Evolutionary conservation across 306 rosid species (phyloP).

Genomic region (Inga laurina): DNA sequence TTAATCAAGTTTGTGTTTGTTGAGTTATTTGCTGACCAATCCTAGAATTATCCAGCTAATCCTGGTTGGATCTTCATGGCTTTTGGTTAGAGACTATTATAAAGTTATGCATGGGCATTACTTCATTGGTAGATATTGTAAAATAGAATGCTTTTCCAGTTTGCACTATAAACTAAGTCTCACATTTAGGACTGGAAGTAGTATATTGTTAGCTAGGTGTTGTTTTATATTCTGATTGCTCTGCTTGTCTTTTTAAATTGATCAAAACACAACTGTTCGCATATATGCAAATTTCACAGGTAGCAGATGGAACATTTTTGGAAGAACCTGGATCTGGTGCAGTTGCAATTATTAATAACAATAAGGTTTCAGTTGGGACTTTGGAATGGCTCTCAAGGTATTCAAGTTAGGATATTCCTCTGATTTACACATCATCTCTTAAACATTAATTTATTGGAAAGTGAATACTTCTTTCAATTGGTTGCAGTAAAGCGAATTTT

Average conservation of each 20-base stretch:
- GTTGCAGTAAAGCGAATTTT: not conserved
- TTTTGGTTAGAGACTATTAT: too few species aligned
- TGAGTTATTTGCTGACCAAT: too few species aligned
- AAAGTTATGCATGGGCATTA: too few species aligned
- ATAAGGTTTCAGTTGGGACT: constrained; percentile 83
- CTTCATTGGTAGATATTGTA: not conserved
- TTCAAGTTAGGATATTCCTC: constrained; percentile 17
- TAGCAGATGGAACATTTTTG: constrained; percentile 76
- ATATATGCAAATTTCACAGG: constrained; percentile 50
- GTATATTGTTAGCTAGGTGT: constrained; percentile 3
- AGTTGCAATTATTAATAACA: constrained; percentile 70
- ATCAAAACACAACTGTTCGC: constrained; percentile 5
- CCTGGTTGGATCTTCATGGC: too few species aligned
- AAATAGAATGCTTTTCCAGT: not conserved
- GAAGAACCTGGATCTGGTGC: constrained; percentile 99
- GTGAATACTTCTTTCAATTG: not conserved
- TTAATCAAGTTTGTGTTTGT: too few species aligned
- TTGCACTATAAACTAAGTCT: too few species aligned
- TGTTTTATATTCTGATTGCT: constrained; percentile 20
- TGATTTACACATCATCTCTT: constrained; percentile 6
- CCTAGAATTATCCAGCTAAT: too few species aligned
- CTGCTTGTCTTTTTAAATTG: constrained; percentile 16
- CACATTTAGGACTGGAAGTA: too few species aligned
- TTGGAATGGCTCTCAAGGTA: constrained; percentile 93
- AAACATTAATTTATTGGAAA: not conserved